Evolutionary conservation across 2,329 filamentous ascomycete species (phyloP), one percentile per base, ranked within the genome.

Genomic region (Penicillium fuscoglaucum): DNA sequence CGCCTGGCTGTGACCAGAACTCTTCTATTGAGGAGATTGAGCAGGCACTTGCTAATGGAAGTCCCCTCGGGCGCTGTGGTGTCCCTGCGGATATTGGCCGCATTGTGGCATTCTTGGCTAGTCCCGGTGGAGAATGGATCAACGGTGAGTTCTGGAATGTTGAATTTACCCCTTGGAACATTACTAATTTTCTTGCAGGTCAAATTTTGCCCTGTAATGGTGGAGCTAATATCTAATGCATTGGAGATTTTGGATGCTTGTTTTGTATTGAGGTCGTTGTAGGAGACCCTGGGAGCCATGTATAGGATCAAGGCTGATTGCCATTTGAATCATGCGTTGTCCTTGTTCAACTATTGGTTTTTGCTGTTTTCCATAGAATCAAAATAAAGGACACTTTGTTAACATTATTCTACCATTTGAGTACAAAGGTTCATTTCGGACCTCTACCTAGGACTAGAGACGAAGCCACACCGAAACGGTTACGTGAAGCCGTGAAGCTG

Each of bases 81-180:
- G 77, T 80, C 48, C 84, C 85, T 5, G 77, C 80, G 50, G 84
- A 87, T 64, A 82, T 87, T 66, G 84, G 83, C 50, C 80, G 83
- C 60, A 83, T 82, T 35, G 83, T 86, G 53, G 80, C 80, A 59
- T 79, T 82, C 66, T 72, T 87, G 43, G 79, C 83, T 63, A 82
- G 81, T 64, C 78, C 81, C 7, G 85, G 86, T 67, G 82, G 83
- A 57, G 84, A 86, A 73, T 87, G 85, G 85, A 84, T 87, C 69
- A 87, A 87, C 69, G 85, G 84, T 85, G 62, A 70, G 81, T 64
- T 17, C 52, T 47, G 37, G 44, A 51, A 35, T 47, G 41, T 37
- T 40, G 9, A 17, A 31, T n/a, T 50, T 45, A 26, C 26, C 33
- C 7, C 31, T 24, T 10, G 37, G 15, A 40, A 39, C 6, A 52